Percentiles rank a stretch among this genome's conserved stretches.
phyloP scores from a whole-genome alignment of 371 early-diverging fungal species.

The Mucor plumbeus region DNA sequence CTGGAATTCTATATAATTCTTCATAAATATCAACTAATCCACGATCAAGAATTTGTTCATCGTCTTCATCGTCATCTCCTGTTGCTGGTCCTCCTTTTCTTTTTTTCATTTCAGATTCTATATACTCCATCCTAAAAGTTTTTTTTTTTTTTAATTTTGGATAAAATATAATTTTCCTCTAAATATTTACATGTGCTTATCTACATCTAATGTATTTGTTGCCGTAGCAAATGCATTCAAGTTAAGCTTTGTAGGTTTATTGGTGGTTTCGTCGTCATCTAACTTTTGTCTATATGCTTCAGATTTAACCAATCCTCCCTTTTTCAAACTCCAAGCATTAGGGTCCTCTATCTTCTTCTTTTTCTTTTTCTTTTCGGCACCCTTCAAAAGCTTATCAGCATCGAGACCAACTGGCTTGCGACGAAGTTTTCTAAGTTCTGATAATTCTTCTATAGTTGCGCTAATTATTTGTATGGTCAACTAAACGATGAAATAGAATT shows the following conservation, averaged over 20 bases:
- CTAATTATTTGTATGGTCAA: constrained; percentile 15
- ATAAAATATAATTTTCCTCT: too few species aligned
- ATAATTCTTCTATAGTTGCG: constrained; percentile 61
- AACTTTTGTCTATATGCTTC: constrained; percentile 38
- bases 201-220: constrained; percentile 83
- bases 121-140: constrained; percentile 74
- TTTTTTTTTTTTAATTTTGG: too few species aligned
- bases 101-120: constrained; percentile 32
- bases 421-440: constrained; percentile 68
- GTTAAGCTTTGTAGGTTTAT: constrained; percentile 37
- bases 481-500: too few species aligned
- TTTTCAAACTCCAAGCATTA: constrained; percentile 55
- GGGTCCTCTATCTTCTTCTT: constrained; percentile 50
- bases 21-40: constrained; percentile 55
- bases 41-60: constrained; percentile 36
- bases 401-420: constrained; percentile 68
- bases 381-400: constrained; percentile 59
- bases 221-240: constrained; percentile 81
- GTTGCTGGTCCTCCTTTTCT: constrained; percentile 23
- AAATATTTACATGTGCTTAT: constrained; percentile 74
- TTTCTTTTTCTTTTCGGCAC: constrained; percentile 59
- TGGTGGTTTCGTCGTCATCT: constrained; percentile 25
- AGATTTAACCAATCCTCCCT: constrained; percentile 57
- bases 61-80: constrained; percentile 22
- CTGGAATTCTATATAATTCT: constrained; percentile 74